Conservation (phyloP, 139 green algal genomes). For the Chlorella sp. region DNA sequence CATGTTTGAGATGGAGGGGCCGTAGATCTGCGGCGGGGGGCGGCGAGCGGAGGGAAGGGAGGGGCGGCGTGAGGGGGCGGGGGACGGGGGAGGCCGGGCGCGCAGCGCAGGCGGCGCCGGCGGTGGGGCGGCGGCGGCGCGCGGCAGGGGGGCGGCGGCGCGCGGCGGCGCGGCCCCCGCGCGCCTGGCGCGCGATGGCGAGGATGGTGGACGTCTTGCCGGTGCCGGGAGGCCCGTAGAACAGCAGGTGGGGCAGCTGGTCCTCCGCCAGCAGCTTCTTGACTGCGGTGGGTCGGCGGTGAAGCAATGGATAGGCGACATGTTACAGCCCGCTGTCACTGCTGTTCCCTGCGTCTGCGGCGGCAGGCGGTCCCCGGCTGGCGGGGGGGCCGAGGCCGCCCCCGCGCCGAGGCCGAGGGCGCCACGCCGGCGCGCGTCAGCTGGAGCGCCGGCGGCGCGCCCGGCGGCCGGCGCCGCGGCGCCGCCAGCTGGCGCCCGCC, state of each 20-base stretch:
- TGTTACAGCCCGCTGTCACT: too few species aligned
- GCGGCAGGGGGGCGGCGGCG: too few species aligned
- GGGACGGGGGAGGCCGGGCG: too few species aligned
- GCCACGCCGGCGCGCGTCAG: background rate
- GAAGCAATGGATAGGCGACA: background rate
- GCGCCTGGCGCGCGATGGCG: constrained; percentile 85
- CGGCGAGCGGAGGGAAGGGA: too few species aligned
- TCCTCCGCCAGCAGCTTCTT: constrained; percentile 40
- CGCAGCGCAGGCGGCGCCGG: too few species aligned
- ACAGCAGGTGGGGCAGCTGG: constrained; percentile 95
- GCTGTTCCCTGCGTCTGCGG: too few species aligned
- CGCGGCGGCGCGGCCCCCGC: too few species aligned
- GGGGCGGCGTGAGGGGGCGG: too few species aligned
- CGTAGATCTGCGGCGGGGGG: too few species aligned
- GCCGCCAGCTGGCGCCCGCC: background rate
- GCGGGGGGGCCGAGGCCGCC: background rate
- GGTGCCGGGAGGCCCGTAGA: constrained; percentile 97
- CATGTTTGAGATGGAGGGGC: constrained; percentile 30
- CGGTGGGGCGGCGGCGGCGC: too few species aligned
- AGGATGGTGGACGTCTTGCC: constrained; percentile 98
- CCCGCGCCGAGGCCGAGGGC: background rate
- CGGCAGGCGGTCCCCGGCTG: background rate
- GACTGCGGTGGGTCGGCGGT: constrained; percentile 27
- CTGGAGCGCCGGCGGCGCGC: background rate
- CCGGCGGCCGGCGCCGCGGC: background rate